Base-by-base conservation (phyloP, 2,329 filamentous ascomycete species). In the Claviceps sorghi region DNA sequence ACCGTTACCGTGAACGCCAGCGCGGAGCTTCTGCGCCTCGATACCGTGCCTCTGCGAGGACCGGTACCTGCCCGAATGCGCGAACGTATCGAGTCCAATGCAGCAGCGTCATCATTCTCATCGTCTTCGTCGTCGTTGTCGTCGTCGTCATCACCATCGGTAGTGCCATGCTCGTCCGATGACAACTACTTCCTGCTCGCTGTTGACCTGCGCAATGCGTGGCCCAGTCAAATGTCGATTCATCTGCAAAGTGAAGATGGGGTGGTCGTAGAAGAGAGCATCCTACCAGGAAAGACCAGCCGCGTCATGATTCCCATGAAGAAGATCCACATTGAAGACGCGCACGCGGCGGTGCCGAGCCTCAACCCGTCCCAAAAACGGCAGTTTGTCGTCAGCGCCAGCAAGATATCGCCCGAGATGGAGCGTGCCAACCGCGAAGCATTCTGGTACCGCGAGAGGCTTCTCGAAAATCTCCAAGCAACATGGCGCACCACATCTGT, bases 1-100 rank as follows among this genome's bases (percentile, higher is more conserved):
- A 87, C 84, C 0, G 79, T 96, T 17, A 96, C 91, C 5, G 91
- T 97, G 48, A 96, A 96, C 62, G 86, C 89, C 3, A 93, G 88
- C 61, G 76, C 96, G 29, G 88, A 96, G 61, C 73, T 96, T 10
- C 77, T 83, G 36, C 78, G 88, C 40, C 82, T 90, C 57, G 90
- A 96, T 61, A 75, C 94, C 19, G 67, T 93, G 36, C 83, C 88
- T 1, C 76, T 95, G 11, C 80, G 80, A 48, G 78, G 80, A 11
- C 73, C 78, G 48, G 79, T 93, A 50, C 83, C 84, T 1, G 65
- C 64, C 32, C 69, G 75, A 3, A 63, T 83, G 1, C 88, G 85
- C 80, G 62, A 67, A 50, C 70, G 70, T 2, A 62, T 73, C 19
- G 65, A 63, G 2, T 59, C 66, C 22, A 61, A 64, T 2, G 62